Evolutionary conservation across 2,329 filamentous ascomycete genomes (phyloP), one percentile per base, ranked within the genome.

Genomic region (Fusarium miscanthi): DNA sequence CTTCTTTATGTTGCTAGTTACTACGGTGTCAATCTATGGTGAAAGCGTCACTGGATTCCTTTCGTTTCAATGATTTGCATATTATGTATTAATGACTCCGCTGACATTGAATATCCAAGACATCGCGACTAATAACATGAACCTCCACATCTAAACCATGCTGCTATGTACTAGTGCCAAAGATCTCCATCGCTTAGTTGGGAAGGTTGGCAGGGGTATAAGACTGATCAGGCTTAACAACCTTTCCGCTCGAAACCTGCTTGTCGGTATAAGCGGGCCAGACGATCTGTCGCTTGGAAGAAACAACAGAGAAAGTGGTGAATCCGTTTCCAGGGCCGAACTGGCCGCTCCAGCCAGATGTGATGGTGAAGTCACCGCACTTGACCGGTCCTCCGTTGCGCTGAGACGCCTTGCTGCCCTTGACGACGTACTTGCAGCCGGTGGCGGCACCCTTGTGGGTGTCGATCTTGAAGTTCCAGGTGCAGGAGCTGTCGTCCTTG

Each of bases 301-400:
- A 69, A 75, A 84, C 82, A 64, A 89, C 84, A 38, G 84, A 81
- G 45, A 89, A 78, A 49, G 85, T 87, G 19, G 87, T 88, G 82
- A 88, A 89, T 69, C 86, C 87, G 25, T 85, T 82, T 68, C 77
- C 84, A 11, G 80, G 63, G 51, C 87, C 87, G 70, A 89, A 89
- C 74, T 88, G 85, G 75, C 83, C 87, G 74, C 84, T 87, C 87
- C 87, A 89, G 80, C 85, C 85, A 12, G 84, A 84, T 43, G 85
- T 86, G 73, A 89, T 77, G 58, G 82, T 85, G 82, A 82, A 89
- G 52, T 72, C 73, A 41, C 86, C 87, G 80, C 86, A 89, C 54
- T 73, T 80, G 52, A 70, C 74, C 37, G 83, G 81, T 48, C 81
- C 83, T 54, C 83, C 82, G 77, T 79, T 69, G 63, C 37, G 80